These are phyloP conservation scores for Raphidocelis subcapitata DNA, from an alignment of 139 green algal genomes.

Conservation along the genomic window DNA sequence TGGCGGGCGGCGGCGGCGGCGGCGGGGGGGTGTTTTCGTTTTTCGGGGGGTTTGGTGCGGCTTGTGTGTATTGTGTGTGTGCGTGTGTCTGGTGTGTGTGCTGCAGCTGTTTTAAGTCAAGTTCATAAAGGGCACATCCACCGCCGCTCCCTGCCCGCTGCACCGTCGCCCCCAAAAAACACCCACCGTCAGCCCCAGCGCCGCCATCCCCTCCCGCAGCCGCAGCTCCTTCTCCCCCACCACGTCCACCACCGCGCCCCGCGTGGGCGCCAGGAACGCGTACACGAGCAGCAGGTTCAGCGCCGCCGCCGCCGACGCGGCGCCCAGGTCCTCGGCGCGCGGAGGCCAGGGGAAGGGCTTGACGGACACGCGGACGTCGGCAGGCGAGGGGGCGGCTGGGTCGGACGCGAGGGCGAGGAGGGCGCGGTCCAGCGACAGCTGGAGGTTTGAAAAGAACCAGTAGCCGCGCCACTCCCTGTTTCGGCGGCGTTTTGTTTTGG, in stretches of 20 bases:
- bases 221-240: slow-evolving; percentile 82
- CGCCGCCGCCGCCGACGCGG: slow-evolving; percentile 53
- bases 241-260: slow-evolving; percentile 46
- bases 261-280: slow-evolving; percentile 29
- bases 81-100: no score
- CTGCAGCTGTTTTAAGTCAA: no score
- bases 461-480: slow-evolving; percentile 46
- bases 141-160: no score
- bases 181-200: slow-evolving; percentile 59
- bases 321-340: slow-evolving; percentile 47
- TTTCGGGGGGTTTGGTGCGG: no score
- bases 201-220: slow-evolving; percentile 77
- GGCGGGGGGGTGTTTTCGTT: no score
- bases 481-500: no score
- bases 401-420: slow-evolving; percentile 34
- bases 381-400: slow-evolving; percentile 8
- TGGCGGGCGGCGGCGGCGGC: background rate
- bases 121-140: no score
- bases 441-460: slow-evolving; percentile 83
- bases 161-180: no score
- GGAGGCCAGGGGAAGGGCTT: slow-evolving; percentile 79
- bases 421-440: slow-evolving; percentile 49
- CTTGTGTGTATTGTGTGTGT: no score
- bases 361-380: slow-evolving; percentile 21
- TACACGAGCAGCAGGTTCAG: slow-evolving; percentile 78